Evolutionary conservation across 2,329 filamentous ascomycete species (phyloP).

Genomic region (Trichoderma atrobrunneum): DNA sequence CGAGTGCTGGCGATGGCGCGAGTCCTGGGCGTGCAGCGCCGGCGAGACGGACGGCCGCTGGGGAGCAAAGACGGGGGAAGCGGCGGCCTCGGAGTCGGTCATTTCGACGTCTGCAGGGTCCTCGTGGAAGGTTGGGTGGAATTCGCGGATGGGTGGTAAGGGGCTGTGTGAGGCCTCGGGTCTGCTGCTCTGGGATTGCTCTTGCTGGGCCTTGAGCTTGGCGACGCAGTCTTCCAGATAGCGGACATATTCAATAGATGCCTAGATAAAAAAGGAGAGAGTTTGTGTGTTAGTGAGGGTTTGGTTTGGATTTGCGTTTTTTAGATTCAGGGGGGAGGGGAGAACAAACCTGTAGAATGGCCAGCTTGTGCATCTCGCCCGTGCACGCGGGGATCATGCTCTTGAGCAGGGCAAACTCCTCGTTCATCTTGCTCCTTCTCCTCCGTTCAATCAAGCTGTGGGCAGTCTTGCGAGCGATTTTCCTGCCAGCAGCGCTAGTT

Average conservation of each 20-base stretch:
- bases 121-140: constrained; percentile 42
- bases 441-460: constrained; percentile 92
- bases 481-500: constrained; percentile 82
- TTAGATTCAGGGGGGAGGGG: background rate
- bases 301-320: background rate
- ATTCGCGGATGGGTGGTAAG: constrained; percentile 39
- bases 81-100: constrained; percentile 49
- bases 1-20: constrained; percentile 46
- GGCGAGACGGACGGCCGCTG: constrained; percentile 53
- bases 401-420: constrained; percentile 92
- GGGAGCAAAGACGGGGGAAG: constrained; percentile 46
- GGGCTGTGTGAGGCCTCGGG: constrained; percentile 30
- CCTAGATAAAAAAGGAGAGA: too few relatives aligned
- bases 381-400: constrained; percentile 92
- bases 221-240: constrained; percentile 87
- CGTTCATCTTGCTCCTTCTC: constrained; percentile 95
- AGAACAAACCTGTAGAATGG: constrained; percentile 76
- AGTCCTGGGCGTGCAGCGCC: constrained; percentile 46
- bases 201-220: constrained; percentile 66
- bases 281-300: background rate
- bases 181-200: constrained; percentile 32
- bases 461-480: constrained; percentile 92
- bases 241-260: constrained; percentile 91
- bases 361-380: constrained; percentile 98
- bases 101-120: constrained; percentile 57